These are phyloP conservation scores for Draba incana DNA, from an alignment of 345 rosid species.

Conservation along the genomic window DNA sequence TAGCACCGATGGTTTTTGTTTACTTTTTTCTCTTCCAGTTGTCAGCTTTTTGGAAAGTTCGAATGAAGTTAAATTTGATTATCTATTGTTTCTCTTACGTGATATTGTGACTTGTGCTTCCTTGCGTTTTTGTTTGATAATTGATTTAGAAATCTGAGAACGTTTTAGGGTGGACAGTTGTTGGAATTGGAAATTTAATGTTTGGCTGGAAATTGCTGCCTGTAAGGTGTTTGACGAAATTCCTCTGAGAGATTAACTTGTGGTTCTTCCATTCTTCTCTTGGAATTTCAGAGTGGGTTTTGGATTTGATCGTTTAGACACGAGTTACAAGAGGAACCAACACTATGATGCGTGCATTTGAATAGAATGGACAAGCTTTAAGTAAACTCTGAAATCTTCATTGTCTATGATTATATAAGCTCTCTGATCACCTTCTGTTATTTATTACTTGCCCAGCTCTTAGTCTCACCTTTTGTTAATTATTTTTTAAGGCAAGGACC, in stretches of 20 bases:
- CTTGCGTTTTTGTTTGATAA: neutral
- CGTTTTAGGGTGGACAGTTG: neutral
- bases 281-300: neutral
- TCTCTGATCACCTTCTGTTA: neutral
- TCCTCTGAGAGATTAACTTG: conserved; percentile 1
- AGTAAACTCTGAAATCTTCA: neutral
- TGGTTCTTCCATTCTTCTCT: neutral
- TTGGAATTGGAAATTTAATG: neutral
- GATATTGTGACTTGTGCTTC: neutral
- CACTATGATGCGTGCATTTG: neutral
- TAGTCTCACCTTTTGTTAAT: neutral
- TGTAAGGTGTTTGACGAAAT: conserved; percentile 38
- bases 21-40: neutral
- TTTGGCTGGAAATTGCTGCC: neutral
- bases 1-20: neutral
- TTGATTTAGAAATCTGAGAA: neutral
- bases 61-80: neutral
- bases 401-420: neutral
- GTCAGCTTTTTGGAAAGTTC: neutral
- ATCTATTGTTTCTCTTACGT: neutral
- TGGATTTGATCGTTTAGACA: neutral
- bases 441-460: neutral
- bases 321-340: neutral
- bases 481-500: neutral
- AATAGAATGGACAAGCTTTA: neutral